These are phyloP conservation scores for Onygena corvina DNA, from an alignment of 2,329 filamentous ascomycete genomes.

Conservation along the genomic window DNA sequence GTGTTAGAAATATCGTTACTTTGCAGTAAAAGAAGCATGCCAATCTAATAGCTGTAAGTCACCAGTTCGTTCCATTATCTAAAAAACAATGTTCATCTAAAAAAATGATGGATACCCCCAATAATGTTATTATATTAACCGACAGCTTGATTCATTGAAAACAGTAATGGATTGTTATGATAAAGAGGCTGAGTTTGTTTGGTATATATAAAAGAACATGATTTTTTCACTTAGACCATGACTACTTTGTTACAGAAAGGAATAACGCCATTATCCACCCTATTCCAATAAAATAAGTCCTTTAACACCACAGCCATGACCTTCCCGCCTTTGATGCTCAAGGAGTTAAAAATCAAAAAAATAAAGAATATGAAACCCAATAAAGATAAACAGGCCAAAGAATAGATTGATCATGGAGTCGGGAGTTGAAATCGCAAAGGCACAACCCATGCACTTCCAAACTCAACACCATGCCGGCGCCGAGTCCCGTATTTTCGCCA, in stretches of 20 bases:
- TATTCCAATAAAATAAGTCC: not conserved
- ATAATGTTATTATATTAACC: too few species aligned
- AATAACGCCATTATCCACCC: not conserved
- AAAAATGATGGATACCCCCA: too few species aligned
- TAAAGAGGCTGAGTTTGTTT: too few species aligned
- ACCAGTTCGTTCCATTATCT: too few species aligned
- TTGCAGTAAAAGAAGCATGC: too few species aligned
- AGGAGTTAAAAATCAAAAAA: not conserved
- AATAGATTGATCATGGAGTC: not conserved
- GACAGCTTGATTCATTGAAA: too few species aligned
- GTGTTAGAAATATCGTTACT: too few species aligned
- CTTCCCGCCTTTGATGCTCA: not conserved
- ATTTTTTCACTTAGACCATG: not conserved
- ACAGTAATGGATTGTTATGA: too few species aligned
- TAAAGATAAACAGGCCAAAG: not conserved
- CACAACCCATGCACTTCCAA: slow-evolving; percentile 76
- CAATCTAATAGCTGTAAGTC: too few species aligned
- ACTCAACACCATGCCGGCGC: slow-evolving; percentile 73
- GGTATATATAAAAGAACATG: not conserved
- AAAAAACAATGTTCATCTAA: too few species aligned
- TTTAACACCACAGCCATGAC: not conserved
- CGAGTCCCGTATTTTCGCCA: slow-evolving; percentile 77
- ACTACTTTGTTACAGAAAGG: not conserved
- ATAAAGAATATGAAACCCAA: not conserved
- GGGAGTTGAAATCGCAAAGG: slow-evolving; percentile 43